phyloP scores from a whole-genome alignment of 2,329 filamentous ascomycete species.

The Zymoseptoria ardabiliae region DNA sequence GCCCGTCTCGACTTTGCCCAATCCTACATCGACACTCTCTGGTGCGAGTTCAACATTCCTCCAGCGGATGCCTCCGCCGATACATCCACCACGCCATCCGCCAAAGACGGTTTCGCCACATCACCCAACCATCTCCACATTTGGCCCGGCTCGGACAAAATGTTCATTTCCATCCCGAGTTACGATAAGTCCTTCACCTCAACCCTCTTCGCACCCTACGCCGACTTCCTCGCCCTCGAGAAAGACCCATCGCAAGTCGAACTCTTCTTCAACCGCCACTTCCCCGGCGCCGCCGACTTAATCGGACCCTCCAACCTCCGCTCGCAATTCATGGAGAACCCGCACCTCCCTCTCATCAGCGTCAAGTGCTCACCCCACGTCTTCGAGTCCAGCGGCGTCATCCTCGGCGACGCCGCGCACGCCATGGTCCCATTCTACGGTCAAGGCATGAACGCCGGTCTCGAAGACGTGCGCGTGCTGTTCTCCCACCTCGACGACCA shows the following conservation, averaged over 20 bases:
- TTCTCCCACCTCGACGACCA: conserved; percentile 75
- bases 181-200: conserved; percentile 89
- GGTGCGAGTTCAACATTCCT: conserved; percentile 86
- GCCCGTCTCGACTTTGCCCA: conserved; percentile 85
- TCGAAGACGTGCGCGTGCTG: conserved; percentile 86
- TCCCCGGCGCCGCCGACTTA: conserved; percentile 70
- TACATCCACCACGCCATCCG: conserved; percentile 21
- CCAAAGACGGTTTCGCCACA: conserved; percentile 59
- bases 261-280: conserved; percentile 71
- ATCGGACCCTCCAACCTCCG: conserved; percentile 62
- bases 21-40: conserved; percentile 90
- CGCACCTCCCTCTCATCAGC: conserved; percentile 85
- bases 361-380: conserved; percentile 91
- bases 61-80: conserved; percentile 37
- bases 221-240: conserved; percentile 62
- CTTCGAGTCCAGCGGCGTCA: conserved; percentile 66
- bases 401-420: conserved; percentile 89
- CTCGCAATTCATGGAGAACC: conserved; percentile 70
- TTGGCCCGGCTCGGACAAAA: conserved; percentile 79
- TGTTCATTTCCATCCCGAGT: conserved; percentile 97
- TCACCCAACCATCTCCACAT: conserved; percentile 94
- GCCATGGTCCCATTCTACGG: conserved; percentile 99
- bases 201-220: conserved; percentile 78
- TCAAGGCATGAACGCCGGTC: conserved; percentile 93
- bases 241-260: conserved; percentile 53